Conservation (phyloP, 352 stramenopile genomes). For the Pythium vanterpoolii region DNA sequence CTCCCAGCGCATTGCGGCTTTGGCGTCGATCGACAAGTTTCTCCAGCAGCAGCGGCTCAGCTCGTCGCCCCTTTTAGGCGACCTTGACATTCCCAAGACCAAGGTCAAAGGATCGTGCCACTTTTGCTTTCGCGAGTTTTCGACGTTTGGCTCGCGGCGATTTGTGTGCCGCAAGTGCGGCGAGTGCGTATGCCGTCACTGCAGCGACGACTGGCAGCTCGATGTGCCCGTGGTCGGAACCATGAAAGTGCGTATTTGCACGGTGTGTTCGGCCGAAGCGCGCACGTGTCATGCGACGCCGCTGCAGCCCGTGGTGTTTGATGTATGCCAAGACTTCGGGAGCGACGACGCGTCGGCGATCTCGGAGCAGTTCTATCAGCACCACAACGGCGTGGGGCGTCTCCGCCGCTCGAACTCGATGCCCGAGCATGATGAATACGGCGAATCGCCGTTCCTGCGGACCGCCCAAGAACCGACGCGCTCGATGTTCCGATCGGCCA, state of each 20-base stretch:
- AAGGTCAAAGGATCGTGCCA: constrained; percentile 50
- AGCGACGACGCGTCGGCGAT: neutral
- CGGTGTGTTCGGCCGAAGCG: constrained; percentile 71
- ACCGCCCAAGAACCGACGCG: neutral
- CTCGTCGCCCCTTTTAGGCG: constrained; percentile 67
- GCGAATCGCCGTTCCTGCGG: constrained; percentile 3
- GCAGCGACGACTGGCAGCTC: constrained; percentile 77
- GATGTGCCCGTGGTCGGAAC: constrained; percentile 74
- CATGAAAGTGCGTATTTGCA: constrained; percentile 82
- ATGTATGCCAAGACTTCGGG: neutral
- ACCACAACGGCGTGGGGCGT: neutral
- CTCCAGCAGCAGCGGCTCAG: constrained; percentile 81
- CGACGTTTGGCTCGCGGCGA: constrained; percentile 43
- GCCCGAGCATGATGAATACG: constrained; percentile 18
- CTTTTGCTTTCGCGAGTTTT: constrained; percentile 71
- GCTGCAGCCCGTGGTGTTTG: neutral
- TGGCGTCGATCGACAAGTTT: constrained; percentile 73
- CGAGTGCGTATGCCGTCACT: constrained; percentile 70
- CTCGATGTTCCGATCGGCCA: constrained; percentile 4
- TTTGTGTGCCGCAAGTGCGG: constrained; percentile 79
- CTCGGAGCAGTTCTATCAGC: neutral
- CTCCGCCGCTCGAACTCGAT: constrained; percentile 17
- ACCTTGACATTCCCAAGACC: constrained; percentile 60
- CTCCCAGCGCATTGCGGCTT: constrained; percentile 55
- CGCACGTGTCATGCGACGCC: constrained; percentile 50